Conservation (phyloP, 2,329 filamentous ascomycete genomes). For the Exophiala dermatitidis region DNA sequence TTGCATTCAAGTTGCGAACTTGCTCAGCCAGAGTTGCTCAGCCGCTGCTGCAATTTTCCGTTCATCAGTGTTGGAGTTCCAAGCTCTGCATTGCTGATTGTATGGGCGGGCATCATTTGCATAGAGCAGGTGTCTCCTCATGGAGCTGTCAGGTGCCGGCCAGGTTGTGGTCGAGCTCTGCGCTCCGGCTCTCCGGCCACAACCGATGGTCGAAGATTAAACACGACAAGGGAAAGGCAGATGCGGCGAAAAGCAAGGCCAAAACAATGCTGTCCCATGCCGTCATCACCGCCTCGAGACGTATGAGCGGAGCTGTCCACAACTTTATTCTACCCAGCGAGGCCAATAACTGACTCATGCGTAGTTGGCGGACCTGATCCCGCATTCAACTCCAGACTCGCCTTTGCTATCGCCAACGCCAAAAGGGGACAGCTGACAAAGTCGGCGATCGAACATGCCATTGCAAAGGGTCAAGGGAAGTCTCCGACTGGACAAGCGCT, state of each 20-base stretch:
- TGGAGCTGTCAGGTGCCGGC: constrained; percentile 15
- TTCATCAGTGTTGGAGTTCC: neutral
- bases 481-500: constrained; percentile 66
- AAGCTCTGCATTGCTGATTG: neutral
- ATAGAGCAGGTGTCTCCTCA: constrained; percentile 7
- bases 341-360: constrained; percentile 4
- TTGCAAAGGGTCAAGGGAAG: constrained; percentile 80
- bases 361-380: constrained; percentile 69
- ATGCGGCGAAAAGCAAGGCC: constrained; percentile 64
- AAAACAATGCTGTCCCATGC: constrained; percentile 63
- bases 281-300: constrained; percentile 67
- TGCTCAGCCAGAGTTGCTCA: neutral
- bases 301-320: constrained; percentile 40
- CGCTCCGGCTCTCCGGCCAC: constrained; percentile 54
- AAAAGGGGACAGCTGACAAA: constrained; percentile 86
- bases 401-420: constrained; percentile 62
- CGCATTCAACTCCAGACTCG: constrained; percentile 67
- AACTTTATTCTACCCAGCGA: neutral
- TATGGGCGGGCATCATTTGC: constrained; percentile 12
- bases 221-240: constrained; percentile 85
- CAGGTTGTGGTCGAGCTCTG: constrained; percentile 18
- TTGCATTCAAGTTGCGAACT: no score
- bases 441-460: constrained; percentile 70
- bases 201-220: constrained; percentile 95
- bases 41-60: neutral